Conservation (phyloP, 2,329 filamentous ascomycete species). For the Cordyceps tenuipes region DNA sequence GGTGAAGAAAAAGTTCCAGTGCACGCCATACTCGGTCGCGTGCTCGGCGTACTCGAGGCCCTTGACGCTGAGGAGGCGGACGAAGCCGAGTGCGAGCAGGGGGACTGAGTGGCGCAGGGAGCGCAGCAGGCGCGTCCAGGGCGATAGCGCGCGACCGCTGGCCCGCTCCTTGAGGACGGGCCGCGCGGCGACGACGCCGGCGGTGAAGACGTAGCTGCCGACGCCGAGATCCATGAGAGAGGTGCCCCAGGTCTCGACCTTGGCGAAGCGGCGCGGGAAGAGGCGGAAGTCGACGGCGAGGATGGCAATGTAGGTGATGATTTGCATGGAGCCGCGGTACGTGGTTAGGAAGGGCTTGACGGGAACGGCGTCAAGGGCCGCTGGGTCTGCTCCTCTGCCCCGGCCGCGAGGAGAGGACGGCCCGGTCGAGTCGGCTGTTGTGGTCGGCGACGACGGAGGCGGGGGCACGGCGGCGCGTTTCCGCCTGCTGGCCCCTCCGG, state of each 20-base stretch:
- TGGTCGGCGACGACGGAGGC: slow-evolving; percentile 17
- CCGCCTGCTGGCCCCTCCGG: slow-evolving; percentile 27
- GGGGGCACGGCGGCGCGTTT: slow-evolving; percentile 40
- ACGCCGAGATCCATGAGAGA: slow-evolving; percentile 99
- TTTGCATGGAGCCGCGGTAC: slow-evolving; percentile 86
- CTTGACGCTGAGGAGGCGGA: slow-evolving; percentile 84
- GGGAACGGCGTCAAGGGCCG: slow-evolving; percentile 45
- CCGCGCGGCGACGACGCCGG: slow-evolving; percentile 81
- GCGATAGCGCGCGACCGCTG: slow-evolving; percentile 38
- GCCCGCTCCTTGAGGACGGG: slow-evolving; percentile 63
- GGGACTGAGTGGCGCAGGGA: slow-evolving; percentile 77
- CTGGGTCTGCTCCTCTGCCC: not conserved
- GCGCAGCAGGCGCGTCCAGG: slow-evolving; percentile 50
- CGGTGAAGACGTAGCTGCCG: slow-evolving; percentile 93
- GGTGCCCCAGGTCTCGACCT: slow-evolving; percentile 98
- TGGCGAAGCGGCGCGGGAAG: slow-evolving; percentile 90
- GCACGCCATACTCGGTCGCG: slow-evolving; percentile 93
- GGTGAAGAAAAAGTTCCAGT: slow-evolving; percentile 99
- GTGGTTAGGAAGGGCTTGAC: slow-evolving; percentile 87
- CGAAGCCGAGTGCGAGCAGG: slow-evolving; percentile 67
- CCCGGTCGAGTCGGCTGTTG: too few species aligned
- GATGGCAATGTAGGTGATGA: slow-evolving; percentile 82
- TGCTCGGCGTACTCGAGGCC: slow-evolving; percentile 94
- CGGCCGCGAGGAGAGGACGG: too few species aligned
- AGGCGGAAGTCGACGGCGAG: slow-evolving; percentile 93